Evolutionary conservation across 2,329 filamentous ascomycete genomes (phyloP), one percentile per base, ranked within the genome.

Genomic region (Arthrobotrys entomopaga): DNA sequence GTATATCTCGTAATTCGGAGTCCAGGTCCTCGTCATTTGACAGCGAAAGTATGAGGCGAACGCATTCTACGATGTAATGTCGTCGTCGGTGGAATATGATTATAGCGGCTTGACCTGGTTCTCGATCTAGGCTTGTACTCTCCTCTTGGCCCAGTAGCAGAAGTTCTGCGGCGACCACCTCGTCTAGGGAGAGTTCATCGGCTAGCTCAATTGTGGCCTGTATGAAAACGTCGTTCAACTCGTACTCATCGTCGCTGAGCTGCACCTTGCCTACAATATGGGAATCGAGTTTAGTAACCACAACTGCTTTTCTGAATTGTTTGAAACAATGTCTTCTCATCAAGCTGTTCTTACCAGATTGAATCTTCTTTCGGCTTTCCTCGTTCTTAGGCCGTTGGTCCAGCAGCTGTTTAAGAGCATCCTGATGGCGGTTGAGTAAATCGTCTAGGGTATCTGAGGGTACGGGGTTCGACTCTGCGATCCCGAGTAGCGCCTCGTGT

Each of bases 131-230:
- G 15, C 87, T 84, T 50, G 87, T 84, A 15, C 88, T 85, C 77
- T 93, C 89, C 42, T 88, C 86, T 80, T 91, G 87, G 16, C 91
- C 89, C 65, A 90, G 88, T 59, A 96, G 83, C 67, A 96, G 87
- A 57, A 95, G 86, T 77, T 87, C 86, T 8, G 92, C 91, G 16
- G 94, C 90, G 78, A 95, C 88, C 67, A 96, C 81, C 82, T 99
- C 96, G 82, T 99, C 93, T 60, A 99, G 85, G 79, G 97, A 89
- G 75, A 97, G 85, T 78, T 92, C 91, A 81, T 98, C 93, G 65
- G 94, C 91, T 42, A 99, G 85, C 78, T 92, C 87, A 34, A 96
- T 85, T 22, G 89, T 87, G 77, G 90, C 88, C 81, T 97, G 90
- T 80, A 94, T 89, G 82, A 99, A 98, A 76, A 92, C 89, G 65